Conservation (phyloP, 495 filamentous ascomycete species). For the Umbilicaria muhlenbergii region DNA sequence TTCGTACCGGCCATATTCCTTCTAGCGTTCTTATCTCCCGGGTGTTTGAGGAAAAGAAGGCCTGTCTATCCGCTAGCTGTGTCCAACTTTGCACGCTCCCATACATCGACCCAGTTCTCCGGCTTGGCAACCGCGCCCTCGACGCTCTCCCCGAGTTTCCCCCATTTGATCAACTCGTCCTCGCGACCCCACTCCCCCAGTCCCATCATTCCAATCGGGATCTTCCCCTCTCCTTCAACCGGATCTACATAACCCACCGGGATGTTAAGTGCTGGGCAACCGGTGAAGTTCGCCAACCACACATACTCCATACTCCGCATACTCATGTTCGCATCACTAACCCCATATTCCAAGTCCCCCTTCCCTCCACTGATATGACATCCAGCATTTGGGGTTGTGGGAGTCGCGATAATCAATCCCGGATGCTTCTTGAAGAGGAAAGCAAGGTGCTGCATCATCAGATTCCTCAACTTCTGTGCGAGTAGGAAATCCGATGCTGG, state of each 20-base stretch:
- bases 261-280: slow-evolving; percentile 61
- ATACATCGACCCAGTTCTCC: slow-evolving; percentile 29
- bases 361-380: slow-evolving; percentile 43
- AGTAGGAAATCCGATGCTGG: slow-evolving; percentile 53
- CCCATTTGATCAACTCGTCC: slow-evolving; percentile 62
- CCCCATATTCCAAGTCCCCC: slow-evolving; percentile 43
- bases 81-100: slow-evolving; percentile 10
- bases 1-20: too few relatives aligned
- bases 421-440: slow-evolving; percentile 56
- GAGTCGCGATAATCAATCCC: slow-evolving; percentile 63
- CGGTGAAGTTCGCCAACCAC: slow-evolving; percentile 73
- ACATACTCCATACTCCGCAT: slow-evolving; percentile 77
- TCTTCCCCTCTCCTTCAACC: slow-evolving; percentile 29
- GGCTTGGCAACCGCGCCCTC: slow-evolving; percentile 24
- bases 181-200: slow-evolving; percentile 83
- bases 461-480: slow-evolving; percentile 55
- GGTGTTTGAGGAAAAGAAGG: too few relatives aligned
- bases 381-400: slow-evolving; percentile 62
- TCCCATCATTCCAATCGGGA: slow-evolving; percentile 79
- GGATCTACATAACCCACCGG: slow-evolving; percentile 56
- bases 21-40: too few relatives aligned
- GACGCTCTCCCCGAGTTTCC: slow-evolving; percentile 48
- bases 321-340: slow-evolving; percentile 55
- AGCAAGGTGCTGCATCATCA: slow-evolving; percentile 74
- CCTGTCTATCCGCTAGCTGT: too few relatives aligned